phyloP scores from a whole-genome alignment of 2,329 filamentous ascomycete species.

The Aspergillus hiratsukae region DNA sequence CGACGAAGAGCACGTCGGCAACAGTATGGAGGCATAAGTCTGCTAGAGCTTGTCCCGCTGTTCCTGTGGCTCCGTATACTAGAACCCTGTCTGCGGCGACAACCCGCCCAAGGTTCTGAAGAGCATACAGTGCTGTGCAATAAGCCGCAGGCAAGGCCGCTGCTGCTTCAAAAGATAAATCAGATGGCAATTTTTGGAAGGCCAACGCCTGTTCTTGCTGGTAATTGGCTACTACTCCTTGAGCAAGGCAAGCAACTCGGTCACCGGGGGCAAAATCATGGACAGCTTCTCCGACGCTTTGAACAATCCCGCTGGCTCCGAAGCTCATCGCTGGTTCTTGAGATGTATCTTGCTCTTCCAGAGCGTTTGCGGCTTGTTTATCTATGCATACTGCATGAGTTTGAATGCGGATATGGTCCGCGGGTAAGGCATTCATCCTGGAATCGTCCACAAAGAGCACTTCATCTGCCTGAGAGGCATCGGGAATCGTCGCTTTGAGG shows the following conservation, averaged over 20 bases:
- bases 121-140: constrained; percentile 18
- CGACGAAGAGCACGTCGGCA: constrained; percentile 12
- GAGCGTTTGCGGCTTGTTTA: constrained; percentile 20
- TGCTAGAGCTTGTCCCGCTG: constrained; percentile 19
- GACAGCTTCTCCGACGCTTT: constrained; percentile 14
- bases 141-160: constrained; percentile 19
- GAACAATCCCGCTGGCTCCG: constrained; percentile 20
- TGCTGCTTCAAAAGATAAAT: constrained; percentile 20
- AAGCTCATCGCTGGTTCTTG: background rate
- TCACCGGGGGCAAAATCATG: constrained; percentile 16
- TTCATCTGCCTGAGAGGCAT: background rate
- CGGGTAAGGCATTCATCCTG: constrained; percentile 1
- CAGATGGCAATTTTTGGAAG: constrained; percentile 18
- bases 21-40: constrained; percentile 11
- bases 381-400: constrained; percentile 30
- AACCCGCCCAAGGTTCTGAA: constrained; percentile 15
- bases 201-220: constrained; percentile 13
- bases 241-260: constrained; percentile 18
- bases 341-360: background rate
- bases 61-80: constrained; percentile 24
- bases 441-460: constrained; percentile 10
- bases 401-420: constrained; percentile 27
- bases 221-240: constrained; percentile 13
- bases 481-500: constrained; percentile 6
- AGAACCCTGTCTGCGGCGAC: constrained; percentile 21